A percentile compares a stretch with the other conserved stretches of the same genome.
These are phyloP conservation scores for Babesia bovis DNA, from an alignment of 169 alveolate genomes.

Conservation along the genomic window DNA sequence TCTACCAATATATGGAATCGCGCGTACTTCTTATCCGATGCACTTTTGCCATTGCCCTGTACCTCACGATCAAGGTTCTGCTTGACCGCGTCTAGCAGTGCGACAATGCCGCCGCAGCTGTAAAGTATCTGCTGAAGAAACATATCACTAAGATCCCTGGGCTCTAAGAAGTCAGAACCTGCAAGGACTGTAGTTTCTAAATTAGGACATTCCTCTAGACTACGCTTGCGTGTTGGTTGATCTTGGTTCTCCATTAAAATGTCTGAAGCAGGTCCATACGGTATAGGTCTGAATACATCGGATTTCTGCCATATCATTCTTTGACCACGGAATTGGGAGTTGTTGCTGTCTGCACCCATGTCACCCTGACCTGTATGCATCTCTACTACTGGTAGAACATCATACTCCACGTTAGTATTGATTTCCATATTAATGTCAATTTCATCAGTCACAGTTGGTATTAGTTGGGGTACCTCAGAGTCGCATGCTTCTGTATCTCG, in stretches of 20 bases:
- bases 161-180: conserved; percentile 39
- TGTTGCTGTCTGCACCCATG: neutral
- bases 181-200: conserved; percentile 29
- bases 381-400: conserved; percentile 18
- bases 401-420: neutral
- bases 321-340: conserved; percentile 36
- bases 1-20: conserved; percentile 54
- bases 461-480: neutral
- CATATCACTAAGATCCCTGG: conserved; percentile 32
- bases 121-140: conserved; percentile 37
- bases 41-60: neutral
- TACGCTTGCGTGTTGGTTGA: conserved; percentile 3
- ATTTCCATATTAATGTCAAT: neutral
- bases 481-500: neutral
- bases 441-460: neutral
- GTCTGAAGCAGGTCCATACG: conserved; percentile 32
- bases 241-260: conserved; percentile 19
- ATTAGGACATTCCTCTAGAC: conserved; percentile 7
- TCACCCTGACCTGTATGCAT: conserved; percentile 15
- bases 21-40: neutral
- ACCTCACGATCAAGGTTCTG: conserved; percentile 8
- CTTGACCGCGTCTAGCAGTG: conserved; percentile 16
- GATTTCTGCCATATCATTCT: conserved; percentile 60
- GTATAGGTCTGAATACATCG: conserved; percentile 50
- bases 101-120: conserved; percentile 34